phyloP scores from a whole-genome alignment of 495 filamentous ascomycete species.

The Bryoglossum gracile region DNA sequence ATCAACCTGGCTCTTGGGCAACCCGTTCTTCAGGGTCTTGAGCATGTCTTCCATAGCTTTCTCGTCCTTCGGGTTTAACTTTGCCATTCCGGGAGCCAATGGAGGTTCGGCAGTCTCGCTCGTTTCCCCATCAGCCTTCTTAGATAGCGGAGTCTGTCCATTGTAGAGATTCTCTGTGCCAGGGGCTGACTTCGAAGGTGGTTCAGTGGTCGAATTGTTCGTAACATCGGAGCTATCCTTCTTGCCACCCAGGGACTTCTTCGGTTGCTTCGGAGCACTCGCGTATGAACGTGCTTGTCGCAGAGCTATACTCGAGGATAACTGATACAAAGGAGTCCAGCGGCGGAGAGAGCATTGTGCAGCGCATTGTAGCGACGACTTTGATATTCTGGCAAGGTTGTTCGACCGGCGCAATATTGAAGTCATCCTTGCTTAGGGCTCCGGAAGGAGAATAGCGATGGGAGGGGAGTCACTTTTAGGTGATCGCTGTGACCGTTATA shows the following conservation, averaged over 20 bases:
- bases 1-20: slow-evolving; percentile 37
- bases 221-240: slow-evolving; percentile 20
- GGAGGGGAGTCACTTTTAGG: slow-evolving; percentile 1
- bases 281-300: slow-evolving; percentile 49
- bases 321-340: slow-evolving; percentile 29
- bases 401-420: slow-evolving; percentile 51
- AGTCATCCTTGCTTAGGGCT: slow-evolving; percentile 18
- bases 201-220: slow-evolving; percentile 25
- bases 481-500: slow-evolving; percentile 5
- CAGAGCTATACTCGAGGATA: slow-evolving; percentile 39
- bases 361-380: slow-evolving; percentile 40
- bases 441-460: slow-evolving; percentile 10
- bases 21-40: slow-evolving; percentile 36
- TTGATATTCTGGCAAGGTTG: slow-evolving; percentile 53
- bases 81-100: slow-evolving; percentile 25
- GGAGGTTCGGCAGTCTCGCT: slow-evolving; percentile 11
- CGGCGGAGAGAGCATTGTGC: slow-evolving; percentile 35
- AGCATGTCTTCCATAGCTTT: slow-evolving; percentile 36
- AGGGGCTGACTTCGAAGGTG: slow-evolving; percentile 31
- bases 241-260: slow-evolving; percentile 30
- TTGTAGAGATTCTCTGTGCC: slow-evolving; percentile 38
- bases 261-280: slow-evolving; percentile 43
- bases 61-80: slow-evolving; percentile 33
- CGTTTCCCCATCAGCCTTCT: slow-evolving; percentile 17
- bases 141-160: slow-evolving; percentile 34